These are phyloP conservation scores for Boeremia exigua DNA, from an alignment of 2,329 filamentous ascomycete species.

Conservation along the genomic window DNA sequence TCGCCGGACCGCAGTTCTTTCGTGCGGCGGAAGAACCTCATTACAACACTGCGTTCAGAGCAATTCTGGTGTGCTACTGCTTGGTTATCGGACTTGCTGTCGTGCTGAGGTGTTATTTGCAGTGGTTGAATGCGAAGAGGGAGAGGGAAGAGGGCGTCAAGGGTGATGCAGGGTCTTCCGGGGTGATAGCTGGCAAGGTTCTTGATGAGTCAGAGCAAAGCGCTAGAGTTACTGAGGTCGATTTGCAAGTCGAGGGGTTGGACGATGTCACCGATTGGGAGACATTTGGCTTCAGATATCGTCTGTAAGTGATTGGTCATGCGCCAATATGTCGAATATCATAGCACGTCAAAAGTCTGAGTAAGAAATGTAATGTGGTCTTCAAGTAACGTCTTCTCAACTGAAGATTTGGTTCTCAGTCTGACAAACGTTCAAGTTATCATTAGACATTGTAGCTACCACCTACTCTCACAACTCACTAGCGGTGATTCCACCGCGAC, in stretches of 20 bases:
- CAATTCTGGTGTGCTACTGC: conserved; percentile 26
- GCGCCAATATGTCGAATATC: no score
- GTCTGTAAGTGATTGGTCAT: conserved; percentile 16
- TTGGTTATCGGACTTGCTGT: conserved; percentile 41
- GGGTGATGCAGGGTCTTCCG: conserved; percentile 27
- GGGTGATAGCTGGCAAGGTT: conserved; percentile 25
- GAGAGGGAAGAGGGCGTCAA: conserved; percentile 26
- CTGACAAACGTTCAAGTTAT: no score
- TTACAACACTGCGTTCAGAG: conserved; percentile 10
- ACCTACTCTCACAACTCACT: no score
- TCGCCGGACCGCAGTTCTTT: conserved; percentile 10
- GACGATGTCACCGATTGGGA: conserved; percentile 37
- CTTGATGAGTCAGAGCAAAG: conserved; percentile 2
- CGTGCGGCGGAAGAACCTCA: background rate
- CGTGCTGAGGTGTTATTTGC: conserved; percentile 25
- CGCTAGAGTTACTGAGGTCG: conserved; percentile 10
- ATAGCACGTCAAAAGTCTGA: no score
- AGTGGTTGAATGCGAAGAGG: conserved; percentile 28
- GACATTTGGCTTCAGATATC: conserved; percentile 35
- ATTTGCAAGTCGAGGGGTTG: conserved; percentile 28
- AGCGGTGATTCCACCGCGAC: no score
- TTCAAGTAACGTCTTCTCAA: no score
- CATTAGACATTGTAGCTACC: no score
- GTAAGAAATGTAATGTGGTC: no score
- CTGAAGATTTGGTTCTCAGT: no score